Evolutionary conservation across 1,284 basidiomycete species (phyloP), one percentile per base, ranked within the genome.

Genomic region (Microbotryum violaceum): DNA sequence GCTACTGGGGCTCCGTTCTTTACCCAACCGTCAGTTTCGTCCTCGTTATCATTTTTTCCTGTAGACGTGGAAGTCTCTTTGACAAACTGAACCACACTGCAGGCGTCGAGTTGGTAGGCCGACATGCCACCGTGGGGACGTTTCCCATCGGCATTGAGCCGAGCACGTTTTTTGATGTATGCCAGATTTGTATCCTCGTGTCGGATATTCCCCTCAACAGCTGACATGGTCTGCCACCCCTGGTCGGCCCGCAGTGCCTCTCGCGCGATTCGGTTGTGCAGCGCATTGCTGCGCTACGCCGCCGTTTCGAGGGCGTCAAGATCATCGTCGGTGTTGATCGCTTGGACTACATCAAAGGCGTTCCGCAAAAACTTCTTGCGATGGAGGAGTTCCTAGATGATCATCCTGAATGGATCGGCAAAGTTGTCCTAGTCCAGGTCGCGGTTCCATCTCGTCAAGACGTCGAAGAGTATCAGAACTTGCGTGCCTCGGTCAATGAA

Each of bases 121-220:
- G 91, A 21, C 85, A 96, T 66, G 92, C 90, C 18, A 92, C 97
- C 72, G 94, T 98, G 64, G 96, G 94, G 52, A 97, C 94, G 1
- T 98, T 96, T 81, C 94, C 94, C 21, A 98, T 98, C 72, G 94
- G 94, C 61, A 98, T 98, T 69, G 96, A 98, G 73, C 96, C 96
- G 0, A 79, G 79, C 60, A 91, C 91, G 60, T 98, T 98, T 75
- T 85, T 90, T 62, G 83, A 90, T 69, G 87, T 85, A 61, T 18
- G 37, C 37, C 4, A 64, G 80, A 12, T 18, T 42, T 42, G 37
- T 9, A 10, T 37, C 16, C 12, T 6, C 10, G 37, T 42, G 12
- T 18, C 37, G 16, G 16, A 42, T 42, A 1, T 42, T 9, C 37
- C 12, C 6, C 14, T 12, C 37, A 18, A 42, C 16, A 14, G 37